Evolutionary conservation across 2,329 filamentous ascomycete genomes (phyloP).

Genomic region (Colletotrichum nymphaeae): DNA sequence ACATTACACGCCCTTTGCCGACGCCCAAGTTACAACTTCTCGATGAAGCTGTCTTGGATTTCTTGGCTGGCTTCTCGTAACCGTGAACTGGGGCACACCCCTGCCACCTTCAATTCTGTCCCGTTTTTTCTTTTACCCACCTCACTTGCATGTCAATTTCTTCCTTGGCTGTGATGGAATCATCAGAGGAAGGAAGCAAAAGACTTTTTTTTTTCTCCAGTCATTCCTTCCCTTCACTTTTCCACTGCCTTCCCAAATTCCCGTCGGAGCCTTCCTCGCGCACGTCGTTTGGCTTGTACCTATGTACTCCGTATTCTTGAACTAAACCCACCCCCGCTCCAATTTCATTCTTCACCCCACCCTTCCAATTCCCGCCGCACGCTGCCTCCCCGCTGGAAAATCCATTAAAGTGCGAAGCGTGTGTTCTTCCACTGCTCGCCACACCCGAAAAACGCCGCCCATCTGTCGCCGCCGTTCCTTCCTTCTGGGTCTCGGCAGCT

Average conservation of each 20-base stretch:
- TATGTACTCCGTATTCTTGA: not conserved
- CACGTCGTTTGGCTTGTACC: not conserved
- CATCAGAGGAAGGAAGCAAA: not conserved
- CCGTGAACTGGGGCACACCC: not conserved
- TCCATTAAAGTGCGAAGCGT: not conserved
- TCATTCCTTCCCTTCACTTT: not conserved
- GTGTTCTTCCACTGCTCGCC: not conserved
- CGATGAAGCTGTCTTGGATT: not conserved
- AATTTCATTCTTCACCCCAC: not conserved
- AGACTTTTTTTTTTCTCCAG: not conserved
- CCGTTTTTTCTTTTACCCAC: not conserved
- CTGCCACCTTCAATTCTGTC: constrained; percentile 4
- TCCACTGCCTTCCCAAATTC: not conserved
- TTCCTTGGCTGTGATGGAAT: not conserved
- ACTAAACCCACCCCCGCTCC: not conserved
- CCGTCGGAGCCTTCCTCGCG: not conserved
- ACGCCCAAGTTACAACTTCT: too few species aligned
- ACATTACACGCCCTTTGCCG: not conserved
- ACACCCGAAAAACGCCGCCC: constrained; percentile 16
- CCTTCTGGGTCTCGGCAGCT: constrained; percentile 4
- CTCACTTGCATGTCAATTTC: not conserved
- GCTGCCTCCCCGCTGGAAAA: not conserved
- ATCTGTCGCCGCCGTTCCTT: not conserved
- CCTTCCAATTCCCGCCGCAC: not conserved
- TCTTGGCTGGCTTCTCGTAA: not conserved